Conservation (phyloP, 352 stramenopile species). For the Albugo candida region DNA sequence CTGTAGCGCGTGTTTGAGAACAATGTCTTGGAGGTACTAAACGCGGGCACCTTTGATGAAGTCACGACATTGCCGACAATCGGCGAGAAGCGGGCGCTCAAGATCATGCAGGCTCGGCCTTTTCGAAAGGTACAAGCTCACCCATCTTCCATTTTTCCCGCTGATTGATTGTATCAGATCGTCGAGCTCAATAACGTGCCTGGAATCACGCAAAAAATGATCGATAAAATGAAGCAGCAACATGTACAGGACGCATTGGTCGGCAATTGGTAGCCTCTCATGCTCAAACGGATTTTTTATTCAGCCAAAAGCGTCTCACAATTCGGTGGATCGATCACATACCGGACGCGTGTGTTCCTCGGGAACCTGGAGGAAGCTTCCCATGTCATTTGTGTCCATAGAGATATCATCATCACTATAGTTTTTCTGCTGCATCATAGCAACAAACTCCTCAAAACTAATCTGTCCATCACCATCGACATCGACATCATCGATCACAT, state of each 20-base stretch:
- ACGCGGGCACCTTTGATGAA: constrained; percentile 18
- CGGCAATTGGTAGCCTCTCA: no score
- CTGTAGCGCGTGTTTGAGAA: constrained; percentile 18
- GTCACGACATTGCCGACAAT: constrained; percentile 27
- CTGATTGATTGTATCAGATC: neutral
- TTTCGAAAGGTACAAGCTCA: constrained; percentile 15
- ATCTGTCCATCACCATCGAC: constrained; percentile 80
- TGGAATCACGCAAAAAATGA: neutral
- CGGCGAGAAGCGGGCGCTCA: constrained; percentile 25
- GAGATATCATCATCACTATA: constrained; percentile 33
- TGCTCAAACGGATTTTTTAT: no score
- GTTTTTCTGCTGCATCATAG: constrained; percentile 78
- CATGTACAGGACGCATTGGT: no score
- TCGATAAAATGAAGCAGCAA: neutral
- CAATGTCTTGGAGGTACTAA: constrained; percentile 28
- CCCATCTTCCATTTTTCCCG: neutral
- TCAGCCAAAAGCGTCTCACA: no score
- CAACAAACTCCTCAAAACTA: constrained; percentile 85
- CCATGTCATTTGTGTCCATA: no score
- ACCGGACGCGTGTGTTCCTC: no score
- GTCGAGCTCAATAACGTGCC: neutral
- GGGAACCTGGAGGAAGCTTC: no score
- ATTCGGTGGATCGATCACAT: no score
- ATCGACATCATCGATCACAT: constrained; percentile 86
- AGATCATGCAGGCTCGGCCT: constrained; percentile 19